Evolutionary conservation across 2,329 filamentous ascomycete species (phyloP), one percentile per base, ranked within the genome.

Genomic region (Chrysosporium queenslandicum): DNA sequence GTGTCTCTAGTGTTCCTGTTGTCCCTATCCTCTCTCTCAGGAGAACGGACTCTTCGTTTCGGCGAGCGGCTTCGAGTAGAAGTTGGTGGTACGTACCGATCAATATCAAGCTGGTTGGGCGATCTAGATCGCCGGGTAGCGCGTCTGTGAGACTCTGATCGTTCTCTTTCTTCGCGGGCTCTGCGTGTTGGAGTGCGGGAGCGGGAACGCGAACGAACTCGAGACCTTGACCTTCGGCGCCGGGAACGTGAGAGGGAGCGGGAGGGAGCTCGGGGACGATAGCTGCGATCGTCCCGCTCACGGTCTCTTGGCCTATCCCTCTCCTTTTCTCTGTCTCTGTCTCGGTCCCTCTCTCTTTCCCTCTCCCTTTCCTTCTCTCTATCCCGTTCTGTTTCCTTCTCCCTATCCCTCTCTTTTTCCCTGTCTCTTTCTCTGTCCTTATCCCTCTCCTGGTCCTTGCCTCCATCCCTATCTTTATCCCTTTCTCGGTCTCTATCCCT

Each of bases 61-160:
- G 69, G 69, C 21, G 69, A 70, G 30, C 67, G 63, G 55, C 69
- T 71, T 34, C 69, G 65, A 37, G 64, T 64, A 53, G 68, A 71
- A 7, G 66, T 71, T 11, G 65, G 52, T 6, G 69, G 69, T 1
- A 71, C 67, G 53, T 71, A 71, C n/a, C 69, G 68, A 56, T 71
- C 69, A 53, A 71, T 71, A 52, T 71, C 69, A 29, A 68, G 61
- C 49, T 63, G 57, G 47, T 61, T 63, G 14, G 64, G 64, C 37
- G 67, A 69, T 18, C 60, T 58, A 39, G 67, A 70, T 42, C 65
- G 59, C 49, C 56, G 56, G 25, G 64, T 50, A 11, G 57, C 56
- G 32, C 53, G 49, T 40, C 47, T 39, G 7, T 53, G 60, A 16
- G 61, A 58, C 14, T 53, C 36, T 18, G 56, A 59, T 40, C 50